These are phyloP conservation scores for Symbiodinium natans DNA, from an alignment of 73 alveolate species.

Conservation along the genomic window DNA sequence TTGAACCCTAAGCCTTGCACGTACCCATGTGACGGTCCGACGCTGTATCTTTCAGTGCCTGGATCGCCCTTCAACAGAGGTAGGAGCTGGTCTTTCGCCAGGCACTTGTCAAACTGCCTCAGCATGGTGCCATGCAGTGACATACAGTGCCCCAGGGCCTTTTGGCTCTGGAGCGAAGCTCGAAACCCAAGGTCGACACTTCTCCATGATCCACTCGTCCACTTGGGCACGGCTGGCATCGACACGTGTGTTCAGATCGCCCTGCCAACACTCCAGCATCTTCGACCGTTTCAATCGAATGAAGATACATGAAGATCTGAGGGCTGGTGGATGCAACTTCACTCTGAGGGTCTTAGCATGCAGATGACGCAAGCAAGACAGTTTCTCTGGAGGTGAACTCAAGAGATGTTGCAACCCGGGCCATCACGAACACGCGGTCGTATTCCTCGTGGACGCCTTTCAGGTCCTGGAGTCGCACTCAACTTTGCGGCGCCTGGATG, in stretches of 20 bases:
- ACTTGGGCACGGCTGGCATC: conserved; percentile 37
- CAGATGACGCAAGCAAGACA: no score
- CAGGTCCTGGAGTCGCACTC: conserved; percentile 47
- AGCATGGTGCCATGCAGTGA: neutral
- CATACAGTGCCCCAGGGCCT: no score
- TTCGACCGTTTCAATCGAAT: no score
- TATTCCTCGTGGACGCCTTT: conserved; percentile 74
- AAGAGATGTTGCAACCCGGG: neutral
- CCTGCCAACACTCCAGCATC: no score
- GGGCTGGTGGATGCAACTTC: no score
- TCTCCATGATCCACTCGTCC: conserved; percentile 53
- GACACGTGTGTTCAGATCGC: conserved; percentile 75
- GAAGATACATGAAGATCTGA: no score
- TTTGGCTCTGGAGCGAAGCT: no score
- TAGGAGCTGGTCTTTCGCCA: conserved; percentile 51
- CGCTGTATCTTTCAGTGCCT: conserved; percentile 32
- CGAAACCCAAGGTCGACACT: neutral
- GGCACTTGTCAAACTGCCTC: conserved; percentile 59
- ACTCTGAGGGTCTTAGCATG: no score
- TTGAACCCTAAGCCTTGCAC: no score
- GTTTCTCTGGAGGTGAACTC: no score
- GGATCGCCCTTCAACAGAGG: conserved; percentile 56
- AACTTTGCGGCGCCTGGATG: neutral
- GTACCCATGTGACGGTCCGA: no score
- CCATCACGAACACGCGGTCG: conserved; percentile 90